Evolutionary conservation across 176 grass and related monocot genomes (phyloP).

Genomic region (Elaeis guineensis): DNA sequence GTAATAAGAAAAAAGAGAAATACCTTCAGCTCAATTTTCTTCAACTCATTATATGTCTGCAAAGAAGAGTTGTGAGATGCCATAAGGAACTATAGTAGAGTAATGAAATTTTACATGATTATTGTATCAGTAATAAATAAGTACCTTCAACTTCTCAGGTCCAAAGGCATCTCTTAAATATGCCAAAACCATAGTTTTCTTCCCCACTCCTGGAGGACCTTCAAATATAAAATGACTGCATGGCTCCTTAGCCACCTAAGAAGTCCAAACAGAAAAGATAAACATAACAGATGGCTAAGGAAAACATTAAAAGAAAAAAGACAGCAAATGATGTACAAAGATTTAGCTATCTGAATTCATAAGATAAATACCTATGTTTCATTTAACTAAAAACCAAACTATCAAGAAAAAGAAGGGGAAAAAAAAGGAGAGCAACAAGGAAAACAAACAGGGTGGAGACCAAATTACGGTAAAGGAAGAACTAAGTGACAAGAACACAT

Average conservation of each 20-base stretch:
- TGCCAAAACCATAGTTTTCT: constrained; percentile 55
- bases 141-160: constrained; percentile 18
- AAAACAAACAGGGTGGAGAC: too few species aligned
- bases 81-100: neutral
- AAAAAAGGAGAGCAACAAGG: too few species aligned
- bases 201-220: constrained; percentile 37
- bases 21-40: constrained; percentile 64
- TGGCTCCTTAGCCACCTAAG: constrained; percentile 17
- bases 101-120: neutral
- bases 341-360: too few species aligned
- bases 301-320: too few species aligned
- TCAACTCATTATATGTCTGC: constrained; percentile 32
- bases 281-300: too few species aligned
- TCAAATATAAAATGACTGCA: constrained; percentile 50
- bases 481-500: too few species aligned
- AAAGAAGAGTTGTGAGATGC: constrained; percentile 1
- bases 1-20: neutral
- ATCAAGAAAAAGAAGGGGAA: too few species aligned
- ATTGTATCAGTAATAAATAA: neutral
- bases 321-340: too few species aligned
- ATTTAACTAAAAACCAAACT: too few species aligned
- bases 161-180: constrained; percentile 46
- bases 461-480: too few species aligned
- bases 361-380: too few species aligned
- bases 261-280: too few species aligned